phyloP scores from a whole-genome alignment of 768 basidiomycete species.

The Psilocybe subaeruginosa region DNA sequence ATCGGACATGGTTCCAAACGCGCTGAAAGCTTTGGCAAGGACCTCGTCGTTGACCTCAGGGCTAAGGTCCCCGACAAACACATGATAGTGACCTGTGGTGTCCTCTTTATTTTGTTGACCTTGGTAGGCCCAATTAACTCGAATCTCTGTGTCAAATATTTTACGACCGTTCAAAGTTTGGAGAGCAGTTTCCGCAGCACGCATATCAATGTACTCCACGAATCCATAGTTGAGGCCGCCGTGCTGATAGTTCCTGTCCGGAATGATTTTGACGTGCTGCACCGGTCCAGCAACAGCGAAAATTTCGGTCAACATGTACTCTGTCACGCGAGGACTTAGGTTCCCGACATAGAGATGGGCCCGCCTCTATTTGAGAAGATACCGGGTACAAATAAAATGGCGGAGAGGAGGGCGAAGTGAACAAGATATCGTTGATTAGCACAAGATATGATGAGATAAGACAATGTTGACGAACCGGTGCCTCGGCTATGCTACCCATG shows the following conservation, averaged over 20 bases:
- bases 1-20: slow-evolving; percentile 95
- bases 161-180: slow-evolving; percentile 98
- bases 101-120: slow-evolving; percentile 99
- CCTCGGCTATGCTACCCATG: slow-evolving; percentile 73
- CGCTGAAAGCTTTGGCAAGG: slow-evolving; percentile 94
- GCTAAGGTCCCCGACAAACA: slow-evolving; percentile 99
- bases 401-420: slow-evolving; percentile 21
- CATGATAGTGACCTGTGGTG: slow-evolving; percentile 95
- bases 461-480: slow-evolving; percentile 60
- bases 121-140: slow-evolving; percentile 99
- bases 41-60: slow-evolving; percentile 99
- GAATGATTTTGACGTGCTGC: slow-evolving; percentile 99
- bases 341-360: slow-evolving; percentile 99
- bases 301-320: slow-evolving; percentile 98
- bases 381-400: slow-evolving; percentile 22
- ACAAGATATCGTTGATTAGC: slow-evolving; percentile 32
- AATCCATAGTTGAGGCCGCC: slow-evolving; percentile 99
- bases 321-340: slow-evolving; percentile 95
- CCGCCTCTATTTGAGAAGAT: slow-evolving; percentile 59
- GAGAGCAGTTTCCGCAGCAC: slow-evolving; percentile 97
- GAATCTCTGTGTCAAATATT: slow-evolving; percentile 99
- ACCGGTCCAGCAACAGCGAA: slow-evolving; percentile 97
- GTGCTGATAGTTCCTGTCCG: slow-evolving; percentile 98
- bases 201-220: slow-evolving; percentile 99
- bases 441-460: slow-evolving; percentile 22